Conservation (phyloP, 2,329 filamentous ascomycete species). For the Berkeleyomyces rouxiae region DNA sequence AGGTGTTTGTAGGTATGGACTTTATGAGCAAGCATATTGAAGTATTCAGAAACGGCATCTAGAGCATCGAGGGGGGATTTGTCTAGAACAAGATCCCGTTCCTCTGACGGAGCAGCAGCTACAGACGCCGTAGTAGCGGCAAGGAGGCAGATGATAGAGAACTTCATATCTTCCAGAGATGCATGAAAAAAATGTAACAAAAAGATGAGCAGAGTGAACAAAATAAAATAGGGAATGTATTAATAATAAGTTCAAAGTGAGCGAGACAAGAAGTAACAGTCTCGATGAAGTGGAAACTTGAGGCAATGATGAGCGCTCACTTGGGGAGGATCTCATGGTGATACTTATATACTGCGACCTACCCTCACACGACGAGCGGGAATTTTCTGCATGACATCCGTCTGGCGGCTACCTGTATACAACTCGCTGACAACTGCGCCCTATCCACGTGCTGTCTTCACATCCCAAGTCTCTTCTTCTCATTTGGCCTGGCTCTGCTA, state of each 20-base stretch:
- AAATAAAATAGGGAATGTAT: neutral
- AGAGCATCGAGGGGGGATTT: slow-evolving; percentile 26
- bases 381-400: neutral
- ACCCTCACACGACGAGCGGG: neutral
- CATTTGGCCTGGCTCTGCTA: neutral
- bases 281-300: neutral
- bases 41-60: slow-evolving; percentile 40
- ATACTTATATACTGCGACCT: neutral
- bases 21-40: slow-evolving; percentile 41
- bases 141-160: slow-evolving; percentile 27
- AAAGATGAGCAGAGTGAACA: neutral
- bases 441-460: neutral
- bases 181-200: neutral
- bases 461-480: neutral
- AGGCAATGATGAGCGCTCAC: neutral
- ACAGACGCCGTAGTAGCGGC: slow-evolving; percentile 22
- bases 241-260: neutral
- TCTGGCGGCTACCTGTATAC: neutral
- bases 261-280: neutral
- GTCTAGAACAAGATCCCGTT: slow-evolving; percentile 25
- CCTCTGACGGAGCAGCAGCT: slow-evolving; percentile 29
- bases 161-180: slow-evolving; percentile 3
- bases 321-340: neutral
- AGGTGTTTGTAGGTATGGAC: slow-evolving; percentile 31
- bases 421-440: neutral